Base-by-base conservation (phyloP, 768 basidiomycete genomes). In the Leccinum uliginosum region DNA sequence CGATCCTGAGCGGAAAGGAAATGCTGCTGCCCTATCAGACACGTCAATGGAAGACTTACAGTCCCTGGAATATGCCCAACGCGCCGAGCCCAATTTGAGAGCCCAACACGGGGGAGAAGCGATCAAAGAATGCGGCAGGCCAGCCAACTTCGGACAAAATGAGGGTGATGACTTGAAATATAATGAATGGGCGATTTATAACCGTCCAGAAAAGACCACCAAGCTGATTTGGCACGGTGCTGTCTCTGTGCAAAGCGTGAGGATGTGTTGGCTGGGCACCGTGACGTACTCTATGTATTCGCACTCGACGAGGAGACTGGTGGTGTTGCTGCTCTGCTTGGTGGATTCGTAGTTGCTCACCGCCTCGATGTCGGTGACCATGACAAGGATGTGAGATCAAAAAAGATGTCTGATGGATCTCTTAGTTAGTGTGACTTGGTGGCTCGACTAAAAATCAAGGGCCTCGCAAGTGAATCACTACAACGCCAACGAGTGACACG, bases 121-220 rank as follows among this genome's bases (percentile, higher is more conserved):
- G 82, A 67, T 84, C 79, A 73, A 96, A 96, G 78, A 93, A 89
- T 29, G 76, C 67, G 8, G 80, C 72, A 11, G 91, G 91, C 82
- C 91, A 89, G 60, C 89, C 85, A 57, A 93, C 59, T 73, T 97
- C 94, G 55, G 93, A 89, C 56, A 93, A 57, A 59, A 93, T 72
- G 65, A 96, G 84, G 30, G 92, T 77, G 65, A 93, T 70, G 58
- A 87, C 82, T 76, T 94, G 89, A 71, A 89, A 85, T 59, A 93
- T 83, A 71, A 96, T 91, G 71, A 96, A 82, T 54, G 96, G 79
- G 58, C 91, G 80, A 72, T 92, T 91, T 60, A 95, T 76, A 59
- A 96, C 85, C 5, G 91, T 89, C 90, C 93, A 97, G 74, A 97
- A 96, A 9, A 83, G 82, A 26, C 93, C 93, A 19, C 90, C 93